Evolutionary conservation across 1,139 yeast genomes (phyloP).

Genomic region (Schwanniomyces etchellsii): DNA sequence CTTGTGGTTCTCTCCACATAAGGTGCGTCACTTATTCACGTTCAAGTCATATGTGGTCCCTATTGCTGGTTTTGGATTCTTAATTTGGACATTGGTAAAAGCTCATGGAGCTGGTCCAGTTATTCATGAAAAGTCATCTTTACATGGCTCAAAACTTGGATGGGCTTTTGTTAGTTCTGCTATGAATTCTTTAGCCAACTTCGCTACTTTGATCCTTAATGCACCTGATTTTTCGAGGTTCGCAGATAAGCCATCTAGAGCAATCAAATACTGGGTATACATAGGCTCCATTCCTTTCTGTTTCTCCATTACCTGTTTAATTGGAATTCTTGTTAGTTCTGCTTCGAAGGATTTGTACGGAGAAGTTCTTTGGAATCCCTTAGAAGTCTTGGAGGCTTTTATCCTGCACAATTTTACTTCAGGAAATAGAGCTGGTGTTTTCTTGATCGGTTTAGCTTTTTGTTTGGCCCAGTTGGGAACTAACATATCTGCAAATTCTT

Average conservation of each 20-base stretch:
- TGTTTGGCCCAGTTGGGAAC: slow-evolving; percentile 86
- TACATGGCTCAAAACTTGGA: slow-evolving; percentile 57
- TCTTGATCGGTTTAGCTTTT: slow-evolving; percentile 71
- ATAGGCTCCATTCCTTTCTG: slow-evolving; percentile 67
- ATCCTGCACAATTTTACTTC: slow-evolving; percentile 51
- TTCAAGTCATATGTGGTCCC: slow-evolving; percentile 74
- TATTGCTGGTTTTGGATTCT: slow-evolving; percentile 71
- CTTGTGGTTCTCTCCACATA: slow-evolving; percentile 76
- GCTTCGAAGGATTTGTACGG: slow-evolving; percentile 71
- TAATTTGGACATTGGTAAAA: slow-evolving; percentile 74
- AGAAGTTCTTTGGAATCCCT: slow-evolving; percentile 77
- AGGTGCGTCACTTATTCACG: slow-evolving; percentile 75
- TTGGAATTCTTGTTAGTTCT: slow-evolving; percentile 83
- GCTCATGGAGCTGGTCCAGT: slow-evolving; percentile 74
- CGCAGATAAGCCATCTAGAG: slow-evolving; percentile 45
- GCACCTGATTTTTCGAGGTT: slow-evolving; percentile 90
- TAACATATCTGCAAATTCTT: slow-evolving; percentile 85
- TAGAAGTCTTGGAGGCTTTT: slow-evolving; percentile 66
- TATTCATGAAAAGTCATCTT: slow-evolving; percentile 42
- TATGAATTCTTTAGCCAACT: slow-evolving; percentile 78
- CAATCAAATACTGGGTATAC: slow-evolving; percentile 39
- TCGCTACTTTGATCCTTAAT: slow-evolving; percentile 80
- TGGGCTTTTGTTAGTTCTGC: slow-evolving; percentile 82
- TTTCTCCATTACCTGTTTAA: slow-evolving; percentile 74
- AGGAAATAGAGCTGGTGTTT: slow-evolving; percentile 74